Evolutionary conservation across 768 basidiomycete genomes (phyloP).

Genomic region (Serendipita sp.): DNA sequence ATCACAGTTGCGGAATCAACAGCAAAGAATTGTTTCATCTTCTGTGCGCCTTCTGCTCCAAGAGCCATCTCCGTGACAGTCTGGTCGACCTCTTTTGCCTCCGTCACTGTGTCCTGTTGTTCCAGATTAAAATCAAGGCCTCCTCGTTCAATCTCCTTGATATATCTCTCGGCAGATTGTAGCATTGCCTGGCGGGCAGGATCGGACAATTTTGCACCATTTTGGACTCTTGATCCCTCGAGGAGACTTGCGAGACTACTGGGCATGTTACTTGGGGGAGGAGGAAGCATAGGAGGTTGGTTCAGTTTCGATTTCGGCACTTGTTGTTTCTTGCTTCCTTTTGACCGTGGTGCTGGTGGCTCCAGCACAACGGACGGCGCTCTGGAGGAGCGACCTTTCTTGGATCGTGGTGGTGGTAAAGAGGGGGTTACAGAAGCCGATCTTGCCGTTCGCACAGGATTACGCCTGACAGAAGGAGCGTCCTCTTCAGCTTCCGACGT

Average conservation of each 20-base stretch:
- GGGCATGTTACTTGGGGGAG: background rate
- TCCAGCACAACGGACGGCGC: background rate
- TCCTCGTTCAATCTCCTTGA: background rate
- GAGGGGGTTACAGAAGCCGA: background rate
- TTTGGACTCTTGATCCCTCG: background rate
- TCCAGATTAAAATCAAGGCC: no score
- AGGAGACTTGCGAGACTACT: conserved; percentile 1
- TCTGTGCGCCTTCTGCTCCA: background rate
- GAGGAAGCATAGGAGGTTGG: background rate
- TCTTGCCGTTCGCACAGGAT: background rate
- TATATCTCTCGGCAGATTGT: background rate
- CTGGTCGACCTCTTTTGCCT: background rate
- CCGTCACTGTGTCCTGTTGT: background rate
- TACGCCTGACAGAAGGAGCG: background rate
- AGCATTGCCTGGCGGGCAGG: background rate
- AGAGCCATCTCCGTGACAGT: conserved; percentile 4
- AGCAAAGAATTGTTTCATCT: background rate
- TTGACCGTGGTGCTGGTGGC: background rate
- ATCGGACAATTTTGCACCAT: background rate
- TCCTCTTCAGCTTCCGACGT: background rate
- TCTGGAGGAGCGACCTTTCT: no score
- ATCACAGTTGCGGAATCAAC: background rate
- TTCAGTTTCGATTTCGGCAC: background rate
- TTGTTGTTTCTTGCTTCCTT: background rate
- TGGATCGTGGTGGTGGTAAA: no score